Evolutionary conservation across 306 rosid species (phyloP).

Genomic region (Castanea mollissima): DNA sequence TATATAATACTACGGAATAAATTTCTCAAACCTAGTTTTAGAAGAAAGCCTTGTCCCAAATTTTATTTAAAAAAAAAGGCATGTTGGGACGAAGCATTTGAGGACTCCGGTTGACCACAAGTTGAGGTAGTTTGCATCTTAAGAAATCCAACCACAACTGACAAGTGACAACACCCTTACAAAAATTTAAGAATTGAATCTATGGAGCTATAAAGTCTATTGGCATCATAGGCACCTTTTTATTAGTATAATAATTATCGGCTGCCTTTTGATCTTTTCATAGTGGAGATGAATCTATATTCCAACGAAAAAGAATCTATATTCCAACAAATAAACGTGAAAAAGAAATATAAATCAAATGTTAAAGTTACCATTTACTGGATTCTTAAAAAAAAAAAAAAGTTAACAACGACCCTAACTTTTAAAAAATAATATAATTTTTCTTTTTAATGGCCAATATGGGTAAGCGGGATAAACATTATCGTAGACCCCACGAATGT

Average conservation of each 20-base stretch:
- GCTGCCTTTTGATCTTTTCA: no score
- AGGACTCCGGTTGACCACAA: not conserved
- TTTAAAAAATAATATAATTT: no score
- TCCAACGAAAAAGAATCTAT: not conserved
- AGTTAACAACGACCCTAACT: no score
- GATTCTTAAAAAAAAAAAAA: no score
- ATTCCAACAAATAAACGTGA: not conserved
- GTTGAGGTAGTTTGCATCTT: conserved; percentile 9
- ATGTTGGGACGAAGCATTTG: not conserved
- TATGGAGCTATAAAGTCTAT: not conserved
- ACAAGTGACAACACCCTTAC: not conserved
- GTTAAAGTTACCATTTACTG: not conserved
- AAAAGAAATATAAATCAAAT: not conserved
- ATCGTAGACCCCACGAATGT: accelerated
- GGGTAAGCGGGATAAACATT: no score
- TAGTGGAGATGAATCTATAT: not conserved
- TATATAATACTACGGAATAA: no score
- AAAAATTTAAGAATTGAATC: not conserved
- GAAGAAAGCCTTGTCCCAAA: no score
- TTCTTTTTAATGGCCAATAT: no score
- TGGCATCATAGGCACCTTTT: no score
- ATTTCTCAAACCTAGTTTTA: no score
- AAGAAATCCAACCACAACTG: not conserved
- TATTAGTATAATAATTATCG: no score
- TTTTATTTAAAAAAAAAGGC: no score